Conservation (phyloP, 768 basidiomycete genomes). For the Russula sp. region DNA sequence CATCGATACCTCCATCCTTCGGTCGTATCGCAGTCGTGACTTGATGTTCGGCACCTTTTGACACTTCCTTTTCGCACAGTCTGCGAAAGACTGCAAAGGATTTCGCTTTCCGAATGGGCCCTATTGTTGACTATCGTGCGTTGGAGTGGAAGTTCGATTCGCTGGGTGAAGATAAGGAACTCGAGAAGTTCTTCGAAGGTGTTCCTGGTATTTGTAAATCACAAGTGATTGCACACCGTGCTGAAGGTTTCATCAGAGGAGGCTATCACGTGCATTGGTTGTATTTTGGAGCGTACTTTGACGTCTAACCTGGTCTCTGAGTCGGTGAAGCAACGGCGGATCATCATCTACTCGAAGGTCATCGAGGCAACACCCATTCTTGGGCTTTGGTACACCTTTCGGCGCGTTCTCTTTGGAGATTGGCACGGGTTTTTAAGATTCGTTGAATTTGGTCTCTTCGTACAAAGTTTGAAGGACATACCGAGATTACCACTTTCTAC, state of each 20-base stretch:
- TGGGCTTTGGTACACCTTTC: slow-evolving; percentile 5
- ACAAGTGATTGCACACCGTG: background rate
- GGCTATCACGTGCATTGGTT: background rate
- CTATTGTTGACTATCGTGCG: no score
- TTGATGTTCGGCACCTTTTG: background rate
- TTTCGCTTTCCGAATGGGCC: background rate
- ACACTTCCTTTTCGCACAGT: background rate
- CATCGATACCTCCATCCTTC: no score
- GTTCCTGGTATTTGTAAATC: slow-evolving; percentile 5
- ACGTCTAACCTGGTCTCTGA: slow-evolving; percentile 1
- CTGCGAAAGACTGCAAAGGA: background rate
- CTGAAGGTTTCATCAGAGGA: background rate
- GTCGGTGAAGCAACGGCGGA: slow-evolving; percentile 3
- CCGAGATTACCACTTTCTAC: background rate
- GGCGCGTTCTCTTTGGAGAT: background rate
- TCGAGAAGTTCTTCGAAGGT: slow-evolving; percentile 14
- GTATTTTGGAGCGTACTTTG: slow-evolving; percentile 12
- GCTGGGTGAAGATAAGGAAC: slow-evolving; percentile 8
- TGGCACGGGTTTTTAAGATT: slow-evolving; percentile 8
- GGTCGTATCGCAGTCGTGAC: background rate
- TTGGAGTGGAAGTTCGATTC: slow-evolving; percentile 8
- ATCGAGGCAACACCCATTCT: background rate
- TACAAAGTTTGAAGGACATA: background rate
- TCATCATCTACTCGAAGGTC: slow-evolving; percentile 10
- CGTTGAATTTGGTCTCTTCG: slow-evolving; percentile 5